These are phyloP conservation scores for Roridomyces roridus DNA, from an alignment of 768 basidiomycete genomes.

Conservation along the genomic window DNA sequence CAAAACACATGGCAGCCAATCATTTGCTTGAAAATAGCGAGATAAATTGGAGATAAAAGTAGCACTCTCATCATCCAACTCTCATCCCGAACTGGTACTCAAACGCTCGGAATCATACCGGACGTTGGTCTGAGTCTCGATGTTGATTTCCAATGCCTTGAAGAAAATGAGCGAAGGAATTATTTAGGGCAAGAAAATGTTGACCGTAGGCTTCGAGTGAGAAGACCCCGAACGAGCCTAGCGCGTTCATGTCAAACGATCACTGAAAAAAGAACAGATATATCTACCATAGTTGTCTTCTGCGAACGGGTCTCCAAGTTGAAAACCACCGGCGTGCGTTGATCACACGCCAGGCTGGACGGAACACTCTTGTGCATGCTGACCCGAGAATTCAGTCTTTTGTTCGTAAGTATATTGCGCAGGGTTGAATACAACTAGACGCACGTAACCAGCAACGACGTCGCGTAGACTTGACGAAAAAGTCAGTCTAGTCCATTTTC, in stretches of 20 bases:
- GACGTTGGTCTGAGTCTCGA: constrained; percentile 11
- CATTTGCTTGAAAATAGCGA: no score
- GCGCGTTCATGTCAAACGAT: background rate
- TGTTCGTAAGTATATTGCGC: background rate
- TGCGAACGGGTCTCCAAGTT: background rate
- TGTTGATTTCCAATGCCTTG: constrained; percentile 7
- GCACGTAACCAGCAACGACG: constrained; percentile 56
- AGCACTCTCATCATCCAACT: no score
- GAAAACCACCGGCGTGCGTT: background rate
- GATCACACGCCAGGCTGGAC: background rate
- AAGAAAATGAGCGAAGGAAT: background rate
- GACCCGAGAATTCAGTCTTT: constrained; percentile 45
- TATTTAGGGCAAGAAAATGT: background rate
- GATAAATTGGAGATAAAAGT: no score
- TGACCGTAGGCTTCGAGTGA: background rate
- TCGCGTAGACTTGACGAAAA: constrained; percentile 54
- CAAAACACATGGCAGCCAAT: no score
- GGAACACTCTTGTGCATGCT: constrained; percentile 26
- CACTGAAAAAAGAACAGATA: background rate
- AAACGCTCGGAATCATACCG: background rate
- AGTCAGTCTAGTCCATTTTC: background rate
- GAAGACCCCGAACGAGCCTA: background rate
- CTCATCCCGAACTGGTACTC: no score
- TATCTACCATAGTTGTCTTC: background rate
- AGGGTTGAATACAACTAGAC: constrained; percentile 10